These are phyloP conservation scores for Pseudoturritis turrita DNA, from an alignment of 345 rosid genomes.

Conservation along the genomic window DNA sequence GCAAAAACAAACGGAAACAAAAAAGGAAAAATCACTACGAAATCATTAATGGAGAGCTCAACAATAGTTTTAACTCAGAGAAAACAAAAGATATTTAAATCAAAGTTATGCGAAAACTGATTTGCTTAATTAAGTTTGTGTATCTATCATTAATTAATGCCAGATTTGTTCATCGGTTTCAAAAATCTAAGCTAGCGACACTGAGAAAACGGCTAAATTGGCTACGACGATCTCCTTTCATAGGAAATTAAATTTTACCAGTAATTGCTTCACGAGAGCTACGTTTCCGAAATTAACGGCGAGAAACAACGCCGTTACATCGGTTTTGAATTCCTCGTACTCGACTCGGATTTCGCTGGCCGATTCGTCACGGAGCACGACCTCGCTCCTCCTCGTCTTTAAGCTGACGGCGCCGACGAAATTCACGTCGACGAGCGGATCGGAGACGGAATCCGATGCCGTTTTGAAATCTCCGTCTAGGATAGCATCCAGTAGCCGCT, in stretches of 20 bases:
- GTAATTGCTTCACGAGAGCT: slow-evolving; percentile 66
- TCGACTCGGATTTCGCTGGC: slow-evolving; percentile 59
- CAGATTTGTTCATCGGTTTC: slow-evolving; percentile 4
- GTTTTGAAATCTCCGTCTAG: slow-evolving; percentile 61
- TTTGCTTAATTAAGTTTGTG: background rate
- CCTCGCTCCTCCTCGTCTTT: slow-evolving; percentile 62
- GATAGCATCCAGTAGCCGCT: slow-evolving; percentile 73
- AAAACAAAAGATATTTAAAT: background rate
- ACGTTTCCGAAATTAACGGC: slow-evolving; percentile 79
- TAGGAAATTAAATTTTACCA: slow-evolving; percentile 43
- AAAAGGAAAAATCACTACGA: slow-evolving; percentile 8
- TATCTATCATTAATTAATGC: background rate
- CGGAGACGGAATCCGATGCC: slow-evolving; percentile 55
- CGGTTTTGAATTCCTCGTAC: slow-evolving; percentile 85
- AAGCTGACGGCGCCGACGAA: slow-evolving; percentile 76
- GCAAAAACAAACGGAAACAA: background rate
- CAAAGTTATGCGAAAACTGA: background rate
- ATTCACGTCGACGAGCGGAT: slow-evolving; percentile 81
- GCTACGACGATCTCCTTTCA: background rate
- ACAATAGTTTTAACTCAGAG: background rate
- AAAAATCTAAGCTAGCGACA: background rate
- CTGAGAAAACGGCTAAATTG: background rate
- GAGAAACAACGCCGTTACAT: slow-evolving; percentile 87
- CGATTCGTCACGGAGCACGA: slow-evolving; percentile 58
- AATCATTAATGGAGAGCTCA: slow-evolving; percentile 1